Conservation (phyloP, 306 rosid species). For the Vigna radiata region DNA sequence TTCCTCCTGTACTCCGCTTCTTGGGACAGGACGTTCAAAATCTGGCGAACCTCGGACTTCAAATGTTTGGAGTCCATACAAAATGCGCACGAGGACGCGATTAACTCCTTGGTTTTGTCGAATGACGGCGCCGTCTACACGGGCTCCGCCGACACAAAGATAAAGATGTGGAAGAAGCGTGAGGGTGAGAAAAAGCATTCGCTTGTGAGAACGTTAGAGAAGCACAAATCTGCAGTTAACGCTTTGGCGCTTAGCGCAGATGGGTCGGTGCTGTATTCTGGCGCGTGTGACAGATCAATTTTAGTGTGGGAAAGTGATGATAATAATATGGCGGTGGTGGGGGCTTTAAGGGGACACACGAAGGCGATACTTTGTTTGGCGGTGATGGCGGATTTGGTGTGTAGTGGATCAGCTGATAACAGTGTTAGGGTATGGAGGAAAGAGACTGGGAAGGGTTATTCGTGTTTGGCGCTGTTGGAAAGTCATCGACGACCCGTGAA, state of each 20-base stretch:
- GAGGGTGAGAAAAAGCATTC: slow-evolving; percentile 38
- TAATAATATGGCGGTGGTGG: slow-evolving; percentile 52
- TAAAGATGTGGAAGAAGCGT: slow-evolving; percentile 62
- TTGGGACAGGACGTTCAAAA: slow-evolving; percentile 77
- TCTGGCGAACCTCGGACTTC: slow-evolving; percentile 69
- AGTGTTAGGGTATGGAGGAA: slow-evolving; percentile 75
- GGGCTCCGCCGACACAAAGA: slow-evolving; percentile 72
- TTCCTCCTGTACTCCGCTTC: slow-evolving; percentile 74
- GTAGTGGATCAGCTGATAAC: slow-evolving; percentile 78
- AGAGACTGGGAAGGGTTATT: slow-evolving; percentile 50
- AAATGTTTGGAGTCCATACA: slow-evolving; percentile 65
- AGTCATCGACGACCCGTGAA: slow-evolving; percentile 68
- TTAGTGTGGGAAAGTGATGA: slow-evolving; percentile 67
- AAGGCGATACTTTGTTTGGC: slow-evolving; percentile 73
- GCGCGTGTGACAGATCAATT: slow-evolving; percentile 79
- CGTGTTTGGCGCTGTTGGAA: slow-evolving; percentile 68
- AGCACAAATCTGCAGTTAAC: slow-evolving; percentile 74
- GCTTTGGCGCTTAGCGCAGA: slow-evolving; percentile 64
- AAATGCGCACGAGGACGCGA: slow-evolving; percentile 79
- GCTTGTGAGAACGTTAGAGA: slow-evolving; percentile 56
- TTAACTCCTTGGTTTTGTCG: slow-evolving; percentile 62
- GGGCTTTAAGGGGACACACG: slow-evolving; percentile 72
- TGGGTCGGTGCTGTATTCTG: slow-evolving; percentile 66
- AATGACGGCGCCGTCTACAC: slow-evolving; percentile 61
- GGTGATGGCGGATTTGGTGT: slow-evolving; percentile 64